Conservation (phyloP, 2,329 filamentous ascomycete species). For the Fusarium napiforme region DNA sequence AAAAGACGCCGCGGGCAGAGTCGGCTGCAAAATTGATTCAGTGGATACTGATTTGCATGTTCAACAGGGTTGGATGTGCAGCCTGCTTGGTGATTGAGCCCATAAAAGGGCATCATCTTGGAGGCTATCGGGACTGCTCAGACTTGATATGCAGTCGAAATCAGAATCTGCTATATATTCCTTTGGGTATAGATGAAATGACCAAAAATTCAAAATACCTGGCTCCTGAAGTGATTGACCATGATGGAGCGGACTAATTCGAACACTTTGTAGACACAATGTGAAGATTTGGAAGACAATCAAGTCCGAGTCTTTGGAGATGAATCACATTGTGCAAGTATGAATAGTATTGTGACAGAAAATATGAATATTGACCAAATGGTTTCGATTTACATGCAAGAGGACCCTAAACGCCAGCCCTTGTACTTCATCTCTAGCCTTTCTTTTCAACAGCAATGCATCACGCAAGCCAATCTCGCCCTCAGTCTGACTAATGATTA, state of each 20-base stretch:
- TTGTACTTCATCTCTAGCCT: conserved; percentile 39
- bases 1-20: conserved; percentile 34
- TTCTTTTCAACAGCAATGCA: conserved; percentile 38
- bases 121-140: conserved; percentile 25
- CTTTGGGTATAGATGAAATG: conserved; percentile 52
- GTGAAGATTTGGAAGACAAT: background rate
- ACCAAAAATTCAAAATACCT: conserved; percentile 43
- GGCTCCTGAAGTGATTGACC: background rate
- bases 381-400: conserved; percentile 40
- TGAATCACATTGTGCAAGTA: background rate
- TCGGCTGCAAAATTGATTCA: conserved; percentile 39
- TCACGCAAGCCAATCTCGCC: conserved; percentile 3
- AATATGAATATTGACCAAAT: conserved; percentile 36
- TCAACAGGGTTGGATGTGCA: conserved; percentile 30
- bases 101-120: conserved; percentile 18
- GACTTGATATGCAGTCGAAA: conserved; percentile 35
- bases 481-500: conserved; percentile 1
- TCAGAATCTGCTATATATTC: conserved; percentile 51
- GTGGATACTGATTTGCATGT: conserved; percentile 23
- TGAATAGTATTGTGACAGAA: conserved; percentile 11
- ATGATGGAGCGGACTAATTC: background rate
- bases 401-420: conserved; percentile 42
- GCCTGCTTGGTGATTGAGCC: conserved; percentile 18
- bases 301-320: background rate
- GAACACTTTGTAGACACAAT: background rate